Conservation (phyloP, 1,284 basidiomycete species). For the Pulveroboletus sp. region DNA sequence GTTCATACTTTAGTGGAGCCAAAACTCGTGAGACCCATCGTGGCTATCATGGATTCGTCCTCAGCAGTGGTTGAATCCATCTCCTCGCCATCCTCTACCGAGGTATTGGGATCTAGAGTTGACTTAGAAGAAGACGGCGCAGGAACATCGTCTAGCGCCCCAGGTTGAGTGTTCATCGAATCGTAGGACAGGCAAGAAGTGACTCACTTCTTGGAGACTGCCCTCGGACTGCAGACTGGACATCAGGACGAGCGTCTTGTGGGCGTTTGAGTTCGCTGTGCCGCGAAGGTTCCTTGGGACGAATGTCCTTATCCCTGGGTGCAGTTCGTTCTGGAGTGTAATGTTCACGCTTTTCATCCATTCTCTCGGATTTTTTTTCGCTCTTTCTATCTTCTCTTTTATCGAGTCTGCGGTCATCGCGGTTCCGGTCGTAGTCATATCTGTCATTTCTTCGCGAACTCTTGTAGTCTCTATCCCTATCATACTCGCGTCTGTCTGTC, state of each 20-base stretch:
- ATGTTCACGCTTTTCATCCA: conserved; percentile 27
- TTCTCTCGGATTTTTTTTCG: conserved; percentile 26
- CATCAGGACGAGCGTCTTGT: conserved; percentile 23
- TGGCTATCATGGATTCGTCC: conserved; percentile 82
- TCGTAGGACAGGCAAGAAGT: not conserved
- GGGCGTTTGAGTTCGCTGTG: conserved; percentile 25
- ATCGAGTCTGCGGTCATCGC: conserved; percentile 40
- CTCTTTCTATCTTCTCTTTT: conserved; percentile 38
- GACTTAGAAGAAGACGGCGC: conserved; percentile 30
- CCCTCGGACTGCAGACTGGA: conserved; percentile 20
- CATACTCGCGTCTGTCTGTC: conserved; percentile 37
- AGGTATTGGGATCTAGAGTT: conserved; percentile 44
- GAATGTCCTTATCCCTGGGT: conserved; percentile 29
- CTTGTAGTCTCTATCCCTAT: conserved; percentile 41
- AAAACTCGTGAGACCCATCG: conserved; percentile 91
- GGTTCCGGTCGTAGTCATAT: conserved; percentile 41
- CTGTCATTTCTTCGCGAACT: conserved; percentile 42
- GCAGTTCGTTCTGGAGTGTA: conserved; percentile 26
- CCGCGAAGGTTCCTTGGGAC: conserved; percentile 23
- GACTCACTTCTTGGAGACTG: conserved; percentile 31
- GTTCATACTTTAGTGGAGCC: conserved; percentile 81
- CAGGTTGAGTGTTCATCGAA: conserved; percentile 2
- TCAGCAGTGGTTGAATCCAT: conserved; percentile 71
- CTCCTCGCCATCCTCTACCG: conserved; percentile 60
- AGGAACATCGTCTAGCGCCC: conserved; percentile 11